Percentiles rank a stretch among this genome's conserved stretches.
phyloP scores from a whole-genome alignment of 2,329 filamentous ascomycete species.

The Pseudogymnoascus sp. region DNA sequence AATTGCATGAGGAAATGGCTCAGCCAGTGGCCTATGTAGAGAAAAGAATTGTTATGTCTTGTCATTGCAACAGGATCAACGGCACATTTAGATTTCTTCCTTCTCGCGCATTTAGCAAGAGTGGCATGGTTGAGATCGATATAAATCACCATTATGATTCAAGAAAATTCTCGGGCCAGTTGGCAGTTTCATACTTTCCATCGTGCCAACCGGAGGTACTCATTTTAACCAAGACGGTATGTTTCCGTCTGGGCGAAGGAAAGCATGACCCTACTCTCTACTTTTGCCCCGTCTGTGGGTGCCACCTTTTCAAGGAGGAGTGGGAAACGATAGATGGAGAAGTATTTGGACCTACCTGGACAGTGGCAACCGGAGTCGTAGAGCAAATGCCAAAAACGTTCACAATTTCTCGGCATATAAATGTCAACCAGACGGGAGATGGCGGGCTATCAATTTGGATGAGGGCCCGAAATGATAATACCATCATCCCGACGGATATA shows the following conservation, averaged over 20 bases:
- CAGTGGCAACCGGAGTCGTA: background rate
- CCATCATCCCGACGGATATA: slow-evolving; percentile 19
- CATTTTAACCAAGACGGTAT: background rate
- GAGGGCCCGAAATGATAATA: slow-evolving; percentile 29
- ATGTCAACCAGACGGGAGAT: slow-evolving; percentile 42
- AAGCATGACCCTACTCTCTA: background rate
- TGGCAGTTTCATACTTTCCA: background rate
- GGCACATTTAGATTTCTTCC: background rate
- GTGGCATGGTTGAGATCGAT: background rate
- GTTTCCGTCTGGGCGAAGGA: background rate
- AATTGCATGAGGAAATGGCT: background rate
- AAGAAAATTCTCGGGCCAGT: background rate
- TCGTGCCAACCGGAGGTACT: background rate
- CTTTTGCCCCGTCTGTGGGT: background rate
- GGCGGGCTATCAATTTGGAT: slow-evolving; percentile 45
- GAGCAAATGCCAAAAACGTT: background rate
- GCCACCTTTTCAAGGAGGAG: background rate
- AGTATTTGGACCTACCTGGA: background rate
- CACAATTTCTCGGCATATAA: background rate
- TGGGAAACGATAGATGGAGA: background rate
- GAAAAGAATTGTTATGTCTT: background rate
- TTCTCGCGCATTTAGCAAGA: background rate
- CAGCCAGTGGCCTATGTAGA: background rate
- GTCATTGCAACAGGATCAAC: background rate
- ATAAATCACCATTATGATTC: background rate